These are phyloP conservation scores for Asterella californica DNA, from an alignment of 225 moss, liverwort and hornwort genomes.

Conservation along the genomic window DNA sequence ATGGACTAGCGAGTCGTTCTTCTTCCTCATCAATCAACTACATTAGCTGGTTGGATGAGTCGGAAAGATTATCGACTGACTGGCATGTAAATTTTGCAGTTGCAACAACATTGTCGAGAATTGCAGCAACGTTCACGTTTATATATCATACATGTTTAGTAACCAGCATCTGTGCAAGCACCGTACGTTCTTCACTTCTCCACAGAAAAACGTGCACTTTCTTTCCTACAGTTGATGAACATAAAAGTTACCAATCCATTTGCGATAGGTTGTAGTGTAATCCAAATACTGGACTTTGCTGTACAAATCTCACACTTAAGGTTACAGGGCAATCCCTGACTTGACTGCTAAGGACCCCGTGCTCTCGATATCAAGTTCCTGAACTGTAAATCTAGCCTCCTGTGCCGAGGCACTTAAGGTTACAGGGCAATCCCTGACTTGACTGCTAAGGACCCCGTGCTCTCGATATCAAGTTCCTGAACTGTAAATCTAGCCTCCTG, in stretches of 20 bases:
- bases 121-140: too few relatives aligned
- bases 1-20: too few relatives aligned
- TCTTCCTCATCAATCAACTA: too few relatives aligned
- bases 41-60: too few relatives aligned
- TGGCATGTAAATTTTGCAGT: too few relatives aligned
- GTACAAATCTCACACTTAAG: background rate
- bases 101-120: too few relatives aligned
- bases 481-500: background rate
- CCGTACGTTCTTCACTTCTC: too few relatives aligned
- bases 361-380: background rate
- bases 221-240: background rate
- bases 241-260: background rate
- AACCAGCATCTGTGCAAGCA: too few relatives aligned
- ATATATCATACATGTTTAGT: too few relatives aligned
- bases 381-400: background rate
- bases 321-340: background rate
- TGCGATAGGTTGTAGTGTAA: background rate
- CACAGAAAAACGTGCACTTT: too few relatives aligned
- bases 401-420: background rate
- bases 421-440: background rate
- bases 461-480: background rate
- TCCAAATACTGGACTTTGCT: background rate
- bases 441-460: background rate
- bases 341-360: background rate
- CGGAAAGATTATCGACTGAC: too few relatives aligned